Evolutionary conservation across 805 yeast species (phyloP).

Genomic region (Candida ipomoeae): DNA sequence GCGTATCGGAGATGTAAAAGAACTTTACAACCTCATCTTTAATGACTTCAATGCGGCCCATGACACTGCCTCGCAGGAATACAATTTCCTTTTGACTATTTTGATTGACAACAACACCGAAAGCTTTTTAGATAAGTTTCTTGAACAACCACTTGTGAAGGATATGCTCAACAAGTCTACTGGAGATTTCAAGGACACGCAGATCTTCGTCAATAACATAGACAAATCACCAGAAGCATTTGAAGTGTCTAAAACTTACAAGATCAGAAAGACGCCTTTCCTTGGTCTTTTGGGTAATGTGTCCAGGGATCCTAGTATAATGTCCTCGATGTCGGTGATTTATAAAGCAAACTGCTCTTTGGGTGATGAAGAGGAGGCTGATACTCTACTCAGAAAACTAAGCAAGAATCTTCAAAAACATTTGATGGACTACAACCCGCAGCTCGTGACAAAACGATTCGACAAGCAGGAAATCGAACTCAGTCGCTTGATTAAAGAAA

Average conservation of each 20-base stretch:
- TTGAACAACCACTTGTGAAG: constrained; percentile 16
- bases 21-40: constrained; percentile 10
- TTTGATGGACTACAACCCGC: constrained; percentile 33
- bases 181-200: constrained; percentile 28
- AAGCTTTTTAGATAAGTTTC: constrained; percentile 16
- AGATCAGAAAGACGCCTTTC: constrained; percentile 30
- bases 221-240: constrained; percentile 33
- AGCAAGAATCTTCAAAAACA: constrained; percentile 22
- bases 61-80: constrained; percentile 25
- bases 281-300: constrained; percentile 37
- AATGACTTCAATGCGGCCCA: constrained; percentile 29
- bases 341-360: constrained; percentile 29
- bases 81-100: constrained; percentile 32
- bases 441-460: constrained; percentile 31
- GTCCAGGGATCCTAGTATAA: constrained; percentile 29
- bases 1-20: neutral
- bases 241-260: constrained; percentile 34
- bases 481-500: constrained; percentile 35
- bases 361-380: constrained; percentile 18
- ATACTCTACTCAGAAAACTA: constrained; percentile 18
- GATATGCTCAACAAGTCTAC: constrained; percentile 16
- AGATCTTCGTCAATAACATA: constrained; percentile 29
- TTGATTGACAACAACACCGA: constrained; percentile 25
- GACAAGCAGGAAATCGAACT: constrained; percentile 41
- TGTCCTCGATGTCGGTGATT: constrained; percentile 38